Evolutionary conservation across 371 early-diverging fungal species (phyloP).

Genomic region (Rhizomucor pusillus): DNA sequence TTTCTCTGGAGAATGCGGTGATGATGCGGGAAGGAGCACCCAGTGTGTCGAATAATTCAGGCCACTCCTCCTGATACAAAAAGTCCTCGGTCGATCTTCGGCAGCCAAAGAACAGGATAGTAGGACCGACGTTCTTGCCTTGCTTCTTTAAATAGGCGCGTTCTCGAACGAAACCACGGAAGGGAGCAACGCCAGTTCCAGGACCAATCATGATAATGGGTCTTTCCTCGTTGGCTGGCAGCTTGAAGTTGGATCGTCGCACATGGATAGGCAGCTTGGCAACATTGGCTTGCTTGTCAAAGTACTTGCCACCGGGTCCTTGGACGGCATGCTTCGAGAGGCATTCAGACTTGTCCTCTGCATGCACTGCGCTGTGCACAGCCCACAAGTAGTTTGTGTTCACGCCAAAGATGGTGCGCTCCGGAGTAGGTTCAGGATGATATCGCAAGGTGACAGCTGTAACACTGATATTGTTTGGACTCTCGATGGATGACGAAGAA

Average conservation of each 20-base stretch:
- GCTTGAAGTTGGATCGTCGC: slow-evolving; percentile 83
- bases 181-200: slow-evolving; percentile 98
- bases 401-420: slow-evolving; percentile 67
- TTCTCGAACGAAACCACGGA: slow-evolving; percentile 94
- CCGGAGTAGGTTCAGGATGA: slow-evolving; percentile 44
- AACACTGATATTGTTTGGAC: slow-evolving; percentile 71
- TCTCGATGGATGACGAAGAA: slow-evolving; percentile 75
- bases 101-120: slow-evolving; percentile 93
- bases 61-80: slow-evolving; percentile 87
- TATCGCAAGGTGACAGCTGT: slow-evolving; percentile 91
- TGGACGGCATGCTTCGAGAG: neutral
- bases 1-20: slow-evolving; percentile 90
- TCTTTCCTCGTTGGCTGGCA: slow-evolving; percentile 72
- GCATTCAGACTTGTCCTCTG: slow-evolving; percentile 10
- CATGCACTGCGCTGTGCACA: slow-evolving; percentile 38
- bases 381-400: slow-evolving; percentile 71
- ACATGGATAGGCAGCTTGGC: slow-evolving; percentile 77
- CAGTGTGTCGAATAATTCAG: slow-evolving; percentile 54
- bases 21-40: slow-evolving; percentile 62
- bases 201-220: slow-evolving; percentile 97
- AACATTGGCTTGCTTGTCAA: slow-evolving; percentile 48
- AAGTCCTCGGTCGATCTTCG: slow-evolving; percentile 81
- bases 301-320: slow-evolving; percentile 30
- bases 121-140: slow-evolving; percentile 70
- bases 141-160: slow-evolving; percentile 64